Evolutionary conservation across 768 basidiomycete genomes (phyloP), one percentile per base, ranked within the genome.

Genomic region (Krasilnikovozyma curviuscula): DNA sequence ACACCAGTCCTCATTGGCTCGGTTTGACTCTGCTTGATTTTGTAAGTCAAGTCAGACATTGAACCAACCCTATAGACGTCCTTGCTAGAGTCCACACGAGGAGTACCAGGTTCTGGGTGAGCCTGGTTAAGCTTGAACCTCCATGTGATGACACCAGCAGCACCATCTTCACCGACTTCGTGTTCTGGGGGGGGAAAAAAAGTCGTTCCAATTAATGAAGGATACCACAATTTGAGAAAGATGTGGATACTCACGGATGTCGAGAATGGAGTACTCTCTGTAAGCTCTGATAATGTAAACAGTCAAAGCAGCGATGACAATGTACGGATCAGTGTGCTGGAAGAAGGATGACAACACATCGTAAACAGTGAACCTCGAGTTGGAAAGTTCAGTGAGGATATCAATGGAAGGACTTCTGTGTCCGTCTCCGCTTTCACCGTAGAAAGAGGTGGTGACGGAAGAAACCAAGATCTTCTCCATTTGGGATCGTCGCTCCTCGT

Each of bases 261-360:
- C 83, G 44, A 93, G 70, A 35, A 97, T 66, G 19, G 76, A 79
- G 67, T 98, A 98, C 4, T 85, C 91, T 54, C 81, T 79, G 67
- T 98, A 98, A 7, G 44, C 42, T 32, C 38, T 28, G 21, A 38
- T 44, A 41, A 43, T 46, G 28, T 40, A 64, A 12, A 54, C 77
- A 16, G 50, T 52, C 31, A 52, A 34, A 18, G 46, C 50, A 82
- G 83, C 81, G 34, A 95, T 73, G 10, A 77, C 73, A 54, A 97
- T 77, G 72, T 80, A 78, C 31, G 78, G 71, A 56, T 97, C 88
- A 16, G 70, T 62, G 60, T 89, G 82, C 51, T 74, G 76, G 75
- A 97, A 97, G 72, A 98, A 98, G 6, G 83, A 73, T 3, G 89
- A 86, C 40, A 98, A 74, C 7, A 98, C 93, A 61, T 98, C 93